Conservation (phyloP, 1,284 basidiomycete genomes). For the Chondrostereum purpureum region DNA sequence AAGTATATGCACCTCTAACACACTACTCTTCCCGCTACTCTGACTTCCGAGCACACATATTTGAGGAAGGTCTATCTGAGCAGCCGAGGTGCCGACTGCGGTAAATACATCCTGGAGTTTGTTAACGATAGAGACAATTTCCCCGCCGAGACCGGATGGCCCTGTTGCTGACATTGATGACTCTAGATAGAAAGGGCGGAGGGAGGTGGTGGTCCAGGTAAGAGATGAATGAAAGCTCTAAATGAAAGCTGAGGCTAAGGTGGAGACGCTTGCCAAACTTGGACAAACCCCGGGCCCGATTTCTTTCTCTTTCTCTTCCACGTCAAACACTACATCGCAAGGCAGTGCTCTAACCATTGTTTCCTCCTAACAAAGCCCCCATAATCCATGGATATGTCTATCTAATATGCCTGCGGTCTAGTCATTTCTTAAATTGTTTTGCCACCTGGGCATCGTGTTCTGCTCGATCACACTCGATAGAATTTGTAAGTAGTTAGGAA, state of each 20-base stretch:
- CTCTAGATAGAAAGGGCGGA: neutral
- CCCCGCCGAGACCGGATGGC: slow-evolving; percentile 60
- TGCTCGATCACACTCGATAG: too few relatives aligned
- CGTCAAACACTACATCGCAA: neutral
- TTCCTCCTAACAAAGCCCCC: neutral
- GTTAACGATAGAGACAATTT: slow-evolving; percentile 74
- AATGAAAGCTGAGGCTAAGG: slow-evolving; percentile 1
- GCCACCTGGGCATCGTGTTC: neutral
- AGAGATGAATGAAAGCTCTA: slow-evolving; percentile 16
- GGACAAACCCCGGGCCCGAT: slow-evolving; percentile 10
- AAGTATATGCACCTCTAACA: slow-evolving; percentile 58
- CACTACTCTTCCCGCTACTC: slow-evolving; percentile 85
- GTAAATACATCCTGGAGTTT: slow-evolving; percentile 83
- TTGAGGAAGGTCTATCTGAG: slow-evolving; percentile 79
- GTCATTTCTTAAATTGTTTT: neutral
- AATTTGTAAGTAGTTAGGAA: too few relatives aligned
- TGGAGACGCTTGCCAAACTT: slow-evolving; percentile 6
- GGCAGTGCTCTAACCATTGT: neutral
- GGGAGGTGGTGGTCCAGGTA: slow-evolving; percentile 5
- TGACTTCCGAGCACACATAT: slow-evolving; percentile 84
- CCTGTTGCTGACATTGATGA: slow-evolving; percentile 47
- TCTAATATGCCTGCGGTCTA: neutral
- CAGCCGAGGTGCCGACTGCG: slow-evolving; percentile 69
- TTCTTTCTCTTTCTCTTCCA: too few relatives aligned
- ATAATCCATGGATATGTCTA: neutral